Conservation (phyloP, 495 filamentous ascomycete species). For the Aspergillus biplanus region DNA sequence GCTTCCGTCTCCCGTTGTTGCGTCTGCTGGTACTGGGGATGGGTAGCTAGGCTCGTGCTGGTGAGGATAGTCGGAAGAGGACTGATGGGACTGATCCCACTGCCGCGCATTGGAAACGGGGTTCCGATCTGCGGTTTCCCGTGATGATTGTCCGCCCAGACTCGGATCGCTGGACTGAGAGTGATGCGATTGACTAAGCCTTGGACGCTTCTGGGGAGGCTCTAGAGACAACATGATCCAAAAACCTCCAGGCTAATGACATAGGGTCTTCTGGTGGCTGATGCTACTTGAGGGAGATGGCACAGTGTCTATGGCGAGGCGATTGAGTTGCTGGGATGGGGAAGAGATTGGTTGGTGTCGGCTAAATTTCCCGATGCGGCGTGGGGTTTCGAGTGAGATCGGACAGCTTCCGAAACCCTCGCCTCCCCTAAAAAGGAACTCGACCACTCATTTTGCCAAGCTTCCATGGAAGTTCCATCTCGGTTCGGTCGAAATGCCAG, state of each 20-base stretch:
- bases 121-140: neutral
- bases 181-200: constrained; percentile 11
- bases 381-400: neutral
- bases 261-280: neutral
- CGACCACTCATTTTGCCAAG: neutral
- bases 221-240: constrained; percentile 1
- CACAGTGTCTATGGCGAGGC: neutral
- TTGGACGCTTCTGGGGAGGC: constrained; percentile 23
- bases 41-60: constrained; percentile 4
- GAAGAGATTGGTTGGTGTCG: constrained; percentile 1
- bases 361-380: constrained; percentile 17
- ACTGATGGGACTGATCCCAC: neutral
- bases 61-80: neutral
- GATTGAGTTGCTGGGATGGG: neutral
- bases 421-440: constrained; percentile 1
- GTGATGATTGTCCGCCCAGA: neutral
- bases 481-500: neutral
- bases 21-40: constrained; percentile 8
- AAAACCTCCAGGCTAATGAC: neutral
- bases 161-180: neutral
- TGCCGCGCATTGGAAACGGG: neutral
- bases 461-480: neutral
- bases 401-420: constrained; percentile 4
- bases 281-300: neutral
- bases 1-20: constrained; percentile 2